These are phyloP conservation scores for Lithospermum erythrorhizon DNA, from an alignment of 257 asterid genomes.

Conservation along the genomic window DNA sequence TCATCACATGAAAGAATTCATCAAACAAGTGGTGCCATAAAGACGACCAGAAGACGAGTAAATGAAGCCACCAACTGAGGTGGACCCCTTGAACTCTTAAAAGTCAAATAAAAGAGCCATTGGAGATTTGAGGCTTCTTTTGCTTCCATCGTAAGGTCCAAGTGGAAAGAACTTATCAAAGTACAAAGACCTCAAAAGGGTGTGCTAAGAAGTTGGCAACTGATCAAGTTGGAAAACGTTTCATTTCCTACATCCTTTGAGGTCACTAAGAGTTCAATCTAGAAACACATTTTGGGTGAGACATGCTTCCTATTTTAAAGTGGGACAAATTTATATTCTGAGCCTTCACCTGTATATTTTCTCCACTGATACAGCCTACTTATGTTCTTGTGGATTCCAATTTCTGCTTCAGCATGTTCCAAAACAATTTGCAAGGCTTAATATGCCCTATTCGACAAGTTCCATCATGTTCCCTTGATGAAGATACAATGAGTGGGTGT, in stretches of 20 bases:
- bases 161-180: neutral
- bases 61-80: neutral
- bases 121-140: no score
- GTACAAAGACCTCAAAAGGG: neutral
- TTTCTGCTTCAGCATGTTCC: neutral
- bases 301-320: neutral
- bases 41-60: neutral
- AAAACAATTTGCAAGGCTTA: neutral
- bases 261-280: neutral
- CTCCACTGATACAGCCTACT: neutral
- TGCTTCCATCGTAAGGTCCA: neutral
- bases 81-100: neutral
- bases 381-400: neutral
- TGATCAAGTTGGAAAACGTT: neutral
- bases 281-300: conserved; percentile 11
- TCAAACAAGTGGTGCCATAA: neutral
- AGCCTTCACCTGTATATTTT: neutral
- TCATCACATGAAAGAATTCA: neutral
- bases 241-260: neutral
- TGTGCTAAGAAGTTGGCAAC: neutral
- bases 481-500: neutral
- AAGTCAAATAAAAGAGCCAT: neutral
- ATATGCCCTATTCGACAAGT: neutral
- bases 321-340: neutral
- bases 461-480: neutral